Conservation (phyloP, 306 rosid genomes). For the Prunus fruticosa region DNA sequence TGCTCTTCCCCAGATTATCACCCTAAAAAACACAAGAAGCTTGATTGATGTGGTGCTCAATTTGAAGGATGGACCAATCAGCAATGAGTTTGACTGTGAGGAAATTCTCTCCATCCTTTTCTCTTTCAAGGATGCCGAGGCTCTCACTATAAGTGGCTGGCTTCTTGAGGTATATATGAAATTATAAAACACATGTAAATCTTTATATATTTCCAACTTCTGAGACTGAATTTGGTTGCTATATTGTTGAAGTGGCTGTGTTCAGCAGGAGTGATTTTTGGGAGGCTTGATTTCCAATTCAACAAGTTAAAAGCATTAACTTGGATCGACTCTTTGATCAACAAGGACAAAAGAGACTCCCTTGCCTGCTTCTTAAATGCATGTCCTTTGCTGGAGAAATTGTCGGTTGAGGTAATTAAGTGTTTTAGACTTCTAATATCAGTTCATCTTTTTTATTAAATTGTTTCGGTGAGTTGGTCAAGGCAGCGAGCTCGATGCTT, state of each 20-base stretch:
- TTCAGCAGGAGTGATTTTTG: constrained; percentile 26
- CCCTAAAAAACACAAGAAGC: background rate
- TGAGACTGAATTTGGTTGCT: background rate
- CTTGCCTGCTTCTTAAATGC: constrained; percentile 27
- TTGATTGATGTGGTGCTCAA: constrained; percentile 20
- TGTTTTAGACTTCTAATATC: background rate
- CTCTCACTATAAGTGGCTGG: constrained; percentile 26
- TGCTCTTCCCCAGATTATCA: constrained; percentile 12
- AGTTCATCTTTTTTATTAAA: background rate
- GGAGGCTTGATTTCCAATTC: constrained; percentile 18
- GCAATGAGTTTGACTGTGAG: constrained; percentile 22
- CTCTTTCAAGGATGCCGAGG: constrained; percentile 22
- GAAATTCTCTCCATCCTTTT: constrained; percentile 7
- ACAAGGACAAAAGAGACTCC: constrained; percentile 19
- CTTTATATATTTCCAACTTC: background rate
- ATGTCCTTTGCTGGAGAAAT: constrained; percentile 12
- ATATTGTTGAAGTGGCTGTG: constrained; percentile 22
- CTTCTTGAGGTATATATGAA: constrained; percentile 27
- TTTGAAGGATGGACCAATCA: constrained; percentile 13
- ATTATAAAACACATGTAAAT: too few species aligned
- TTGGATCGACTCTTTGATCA: constrained; percentile 20
- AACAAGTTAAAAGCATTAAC: constrained; percentile 13
- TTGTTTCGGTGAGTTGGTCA: background rate
- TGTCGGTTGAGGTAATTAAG: constrained; percentile 9
- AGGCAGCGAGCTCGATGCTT: too few species aligned